Evolutionary conservation across 1,284 basidiomycete genomes (phyloP), one percentile per base, ranked within the genome.

Genomic region (Heterobasidion occidentale): DNA sequence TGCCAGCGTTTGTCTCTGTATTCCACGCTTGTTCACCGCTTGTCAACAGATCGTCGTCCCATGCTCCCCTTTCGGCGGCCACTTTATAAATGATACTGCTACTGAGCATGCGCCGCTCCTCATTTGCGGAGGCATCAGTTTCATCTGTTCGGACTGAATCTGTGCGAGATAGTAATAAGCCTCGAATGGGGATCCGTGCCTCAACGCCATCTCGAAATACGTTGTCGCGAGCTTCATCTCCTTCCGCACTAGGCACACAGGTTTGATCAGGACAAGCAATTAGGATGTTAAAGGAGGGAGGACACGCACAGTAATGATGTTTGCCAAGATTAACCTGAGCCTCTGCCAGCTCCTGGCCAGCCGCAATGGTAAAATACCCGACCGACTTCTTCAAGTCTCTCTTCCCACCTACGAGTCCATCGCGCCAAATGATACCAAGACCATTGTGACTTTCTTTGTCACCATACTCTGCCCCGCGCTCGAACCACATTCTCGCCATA

Each of bases 401-500:
- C 55, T 77, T 70, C 1, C 81, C 81, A 36, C 82, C 80, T 4
- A 86, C 71, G 15, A 97, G 74, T 0, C 93, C 96, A 66, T 99
- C 94, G 49, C 94, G 79, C 72, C 87, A 89, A 61, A 99, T 93
- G 62, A 98, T 86, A 1, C 95, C 97, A 17, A 99, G 74, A 0
- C 88, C 89, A 66, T 97, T 97, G 60, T 89, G 83, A 56, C 87
- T 90, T 68, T 97, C 94, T 59, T 87, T 80, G 64, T 98, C 94
- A 36, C 86, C 87, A 66, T 85, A 79, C 55, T 86, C 84, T 6
- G 81, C 86, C 0, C 94, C 96, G 48, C 95, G 78, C 63, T 93
- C 88, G 65, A 95, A 95, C 97, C 97, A 99, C 72, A 96, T 82
- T 73, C 86, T 92, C 12, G 96, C 97, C 58, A 84, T 73, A 19